phyloP scores from a whole-genome alignment of 139 green algal genomes.

The Parachlorella kessleri region DNA sequence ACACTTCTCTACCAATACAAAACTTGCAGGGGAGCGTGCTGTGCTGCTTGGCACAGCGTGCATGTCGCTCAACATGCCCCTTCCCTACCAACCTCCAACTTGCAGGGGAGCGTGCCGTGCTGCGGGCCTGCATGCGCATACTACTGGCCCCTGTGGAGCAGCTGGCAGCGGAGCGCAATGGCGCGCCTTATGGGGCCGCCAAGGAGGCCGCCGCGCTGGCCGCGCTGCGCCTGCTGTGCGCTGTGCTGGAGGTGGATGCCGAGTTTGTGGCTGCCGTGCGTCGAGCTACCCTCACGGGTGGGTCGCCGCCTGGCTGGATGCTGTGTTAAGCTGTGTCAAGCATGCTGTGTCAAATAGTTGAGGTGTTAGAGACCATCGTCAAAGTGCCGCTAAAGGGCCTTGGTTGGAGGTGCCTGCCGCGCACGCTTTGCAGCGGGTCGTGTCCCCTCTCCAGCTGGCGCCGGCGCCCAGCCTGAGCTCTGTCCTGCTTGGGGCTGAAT shows the following conservation, averaged over 20 bases:
- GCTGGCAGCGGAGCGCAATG: conserved; percentile 40
- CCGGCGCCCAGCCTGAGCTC: too few species aligned
- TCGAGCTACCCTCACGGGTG: conserved; percentile 3
- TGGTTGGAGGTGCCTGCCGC: too few species aligned
- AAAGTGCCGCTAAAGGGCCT: not conserved
- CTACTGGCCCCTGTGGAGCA: conserved; percentile 46
- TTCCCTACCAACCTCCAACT: not conserved
- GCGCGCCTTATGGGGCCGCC: conserved; percentile 18
- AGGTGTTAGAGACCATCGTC: not conserved
- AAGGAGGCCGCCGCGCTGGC: conserved; percentile 54
- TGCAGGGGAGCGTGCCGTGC: conserved; percentile 27
- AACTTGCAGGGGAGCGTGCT: conserved; percentile 26
- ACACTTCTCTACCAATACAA: not conserved
- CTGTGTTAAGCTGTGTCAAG: not conserved
- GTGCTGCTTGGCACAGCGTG: too few species aligned
- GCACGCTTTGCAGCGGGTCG: not conserved
- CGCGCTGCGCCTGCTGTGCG: conserved; percentile 59
- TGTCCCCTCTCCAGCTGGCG: too few species aligned
- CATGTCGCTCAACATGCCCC: not conserved
- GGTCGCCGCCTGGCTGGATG: not conserved
- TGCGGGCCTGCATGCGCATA: conserved; percentile 44
- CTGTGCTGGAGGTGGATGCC: conserved; percentile 47
- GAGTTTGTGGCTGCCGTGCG: conserved; percentile 17
- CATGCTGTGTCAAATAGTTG: not conserved
- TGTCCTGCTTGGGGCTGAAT: too few species aligned